These are phyloP conservation scores for Candida sp. DNA, from an alignment of 1,139 yeast species.

Conservation along the genomic window DNA sequence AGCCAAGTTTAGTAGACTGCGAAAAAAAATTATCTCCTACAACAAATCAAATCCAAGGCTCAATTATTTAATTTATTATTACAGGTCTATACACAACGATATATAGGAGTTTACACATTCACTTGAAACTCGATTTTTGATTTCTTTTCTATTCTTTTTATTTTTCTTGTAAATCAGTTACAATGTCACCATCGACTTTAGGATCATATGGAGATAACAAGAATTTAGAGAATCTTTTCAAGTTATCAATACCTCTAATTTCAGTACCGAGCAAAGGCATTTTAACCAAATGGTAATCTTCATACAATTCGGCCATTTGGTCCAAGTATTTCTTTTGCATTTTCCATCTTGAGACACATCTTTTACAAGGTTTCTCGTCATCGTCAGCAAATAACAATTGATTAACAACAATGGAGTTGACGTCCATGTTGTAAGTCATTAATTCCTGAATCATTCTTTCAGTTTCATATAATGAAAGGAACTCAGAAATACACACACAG, in stretches of 20 bases:
- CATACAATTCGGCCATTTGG: constrained; percentile 92
- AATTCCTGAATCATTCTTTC: constrained; percentile 97
- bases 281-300: constrained; percentile 91
- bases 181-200: constrained; percentile 51
- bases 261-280: constrained; percentile 94
- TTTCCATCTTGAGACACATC: constrained; percentile 91
- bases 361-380: constrained; percentile 66
- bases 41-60: not conserved
- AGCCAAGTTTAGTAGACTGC: not conserved
- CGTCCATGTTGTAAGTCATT: constrained; percentile 92
- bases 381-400: constrained; percentile 86
- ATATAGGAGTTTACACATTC: not conserved
- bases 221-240: constrained; percentile 72
- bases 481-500: constrained; percentile 97
- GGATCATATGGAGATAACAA: constrained; percentile 72
- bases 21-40: not conserved
- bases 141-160: constrained; percentile 11
- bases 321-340: constrained; percentile 95
- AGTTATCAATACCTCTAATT: constrained; percentile 85
- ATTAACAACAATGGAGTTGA: constrained; percentile 91
- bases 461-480: constrained; percentile 91
- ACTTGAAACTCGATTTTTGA: not conserved
- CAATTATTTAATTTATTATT: not conserved
- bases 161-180: constrained; percentile 63
- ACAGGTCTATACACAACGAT: not conserved